These are phyloP conservation scores for Daldinia concentrica DNA, from an alignment of 495 filamentous ascomycete genomes.

Conservation along the genomic window DNA sequence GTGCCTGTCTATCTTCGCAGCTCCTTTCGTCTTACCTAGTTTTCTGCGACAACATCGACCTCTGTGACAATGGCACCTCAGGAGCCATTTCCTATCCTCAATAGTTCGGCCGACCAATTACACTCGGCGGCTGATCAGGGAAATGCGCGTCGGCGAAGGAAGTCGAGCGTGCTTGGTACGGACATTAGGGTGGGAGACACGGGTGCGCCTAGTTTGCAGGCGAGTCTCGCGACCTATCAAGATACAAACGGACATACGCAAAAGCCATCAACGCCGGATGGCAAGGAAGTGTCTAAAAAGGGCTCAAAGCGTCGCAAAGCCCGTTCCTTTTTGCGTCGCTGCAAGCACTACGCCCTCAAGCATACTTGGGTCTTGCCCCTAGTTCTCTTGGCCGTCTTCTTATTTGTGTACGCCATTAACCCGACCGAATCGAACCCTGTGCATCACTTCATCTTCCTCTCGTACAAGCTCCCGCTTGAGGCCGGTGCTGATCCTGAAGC, in stretches of 20 bases:
- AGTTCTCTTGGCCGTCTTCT: constrained; percentile 66
- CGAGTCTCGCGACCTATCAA: constrained; percentile 52
- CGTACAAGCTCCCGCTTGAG: constrained; percentile 74
- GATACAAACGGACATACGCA: constrained; percentile 11
- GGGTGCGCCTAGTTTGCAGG: constrained; percentile 56
- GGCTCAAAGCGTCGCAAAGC: constrained; percentile 66
- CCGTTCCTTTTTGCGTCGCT: constrained; percentile 70
- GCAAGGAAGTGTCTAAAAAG: constrained; percentile 47
- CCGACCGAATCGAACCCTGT: constrained; percentile 84
- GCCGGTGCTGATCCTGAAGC: constrained; percentile 58
- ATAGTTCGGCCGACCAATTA: constrained; percentile 52
- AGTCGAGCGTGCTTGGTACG: constrained; percentile 57
- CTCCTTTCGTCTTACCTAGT: not conserved
- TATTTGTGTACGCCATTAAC: constrained; percentile 77
- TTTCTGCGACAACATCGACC: constrained; percentile 5
- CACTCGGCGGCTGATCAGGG: constrained; percentile 47
- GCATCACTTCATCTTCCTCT: constrained; percentile 89
- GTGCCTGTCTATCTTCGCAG: constrained; percentile 1
- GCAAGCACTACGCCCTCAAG: constrained; percentile 71
- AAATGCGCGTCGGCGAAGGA: constrained; percentile 56
- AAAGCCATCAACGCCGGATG: constrained; percentile 19
- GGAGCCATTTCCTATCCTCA: constrained; percentile 60
- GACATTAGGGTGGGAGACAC: constrained; percentile 60
- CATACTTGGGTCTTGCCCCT: constrained; percentile 78
- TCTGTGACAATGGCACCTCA: constrained; percentile 45